phyloP scores from a whole-genome alignment of 805 yeast genomes.

The Candida ulmi region DNA sequence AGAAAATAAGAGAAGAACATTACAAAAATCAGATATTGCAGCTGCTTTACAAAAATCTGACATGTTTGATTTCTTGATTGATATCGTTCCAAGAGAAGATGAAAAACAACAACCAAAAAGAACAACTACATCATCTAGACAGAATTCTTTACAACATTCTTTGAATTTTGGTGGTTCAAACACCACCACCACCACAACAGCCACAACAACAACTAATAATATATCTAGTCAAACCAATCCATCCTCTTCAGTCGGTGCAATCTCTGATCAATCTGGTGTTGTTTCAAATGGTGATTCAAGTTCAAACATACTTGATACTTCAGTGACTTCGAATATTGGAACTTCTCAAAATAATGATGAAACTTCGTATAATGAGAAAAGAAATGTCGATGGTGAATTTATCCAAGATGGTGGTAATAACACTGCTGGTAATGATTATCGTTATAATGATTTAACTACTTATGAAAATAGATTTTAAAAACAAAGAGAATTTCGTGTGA shows the following conservation, averaged over 20 bases:
- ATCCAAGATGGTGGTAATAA: neutral
- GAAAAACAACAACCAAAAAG: slow-evolving; percentile 27
- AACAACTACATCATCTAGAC: slow-evolving; percentile 5
- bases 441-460: slow-evolving; percentile 1
- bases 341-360: neutral
- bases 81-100: slow-evolving; percentile 89
- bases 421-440: neutral
- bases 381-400: neutral
- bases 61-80: slow-evolving; percentile 96
- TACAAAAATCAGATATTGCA: slow-evolving; percentile 92
- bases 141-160: neutral
- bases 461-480: slow-evolving; percentile 2
- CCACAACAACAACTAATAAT: no score
- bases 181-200: no score
- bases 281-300: neutral
- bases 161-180: slow-evolving; percentile 1
- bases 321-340: neutral
- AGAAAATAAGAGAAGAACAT: slow-evolving; percentile 88
- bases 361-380: neutral
- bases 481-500: neutral
- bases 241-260: no score
- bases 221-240: no score
- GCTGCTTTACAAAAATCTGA: slow-evolving; percentile 92
- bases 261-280: no score
- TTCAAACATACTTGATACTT: no score